Percentiles rank a stretch among this genome's conserved stretches.
These are phyloP conservation scores for Collybiopsis luxurians DNA, from an alignment of 768 basidiomycete genomes.

Conservation along the genomic window DNA sequence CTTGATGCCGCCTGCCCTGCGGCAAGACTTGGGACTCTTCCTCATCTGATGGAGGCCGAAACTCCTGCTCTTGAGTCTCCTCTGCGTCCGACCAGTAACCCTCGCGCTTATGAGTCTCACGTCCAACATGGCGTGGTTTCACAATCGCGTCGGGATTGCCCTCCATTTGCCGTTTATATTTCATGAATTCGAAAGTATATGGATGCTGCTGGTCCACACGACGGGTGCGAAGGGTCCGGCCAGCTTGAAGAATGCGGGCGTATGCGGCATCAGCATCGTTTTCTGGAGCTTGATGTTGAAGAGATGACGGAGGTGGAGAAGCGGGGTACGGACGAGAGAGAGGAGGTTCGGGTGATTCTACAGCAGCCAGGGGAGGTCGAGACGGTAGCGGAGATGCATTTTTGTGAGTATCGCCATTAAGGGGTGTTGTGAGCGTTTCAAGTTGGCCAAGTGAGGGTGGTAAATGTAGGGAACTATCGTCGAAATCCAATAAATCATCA, in stretches of 20 bases:
- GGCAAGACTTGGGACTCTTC: background rate
- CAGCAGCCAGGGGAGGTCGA: too few species aligned
- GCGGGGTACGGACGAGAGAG: background rate
- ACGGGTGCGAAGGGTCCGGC: slow-evolving; percentile 57
- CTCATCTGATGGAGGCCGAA: background rate
- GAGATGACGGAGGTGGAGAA: background rate
- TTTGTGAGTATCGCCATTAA: too few species aligned
- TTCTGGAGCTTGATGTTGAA: background rate
- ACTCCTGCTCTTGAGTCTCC: slow-evolving; percentile 13
- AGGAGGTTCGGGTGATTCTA: background rate
- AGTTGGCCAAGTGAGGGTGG: background rate
- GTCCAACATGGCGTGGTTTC: slow-evolving; percentile 38
- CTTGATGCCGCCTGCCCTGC: background rate
- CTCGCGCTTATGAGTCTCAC: slow-evolving; percentile 19
- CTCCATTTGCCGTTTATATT: slow-evolving; percentile 51
- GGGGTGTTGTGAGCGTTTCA: too few species aligned
- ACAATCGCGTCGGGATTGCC: slow-evolving; percentile 68
- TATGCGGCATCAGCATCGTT: background rate
- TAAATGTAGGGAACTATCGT: background rate
- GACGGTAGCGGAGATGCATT: too few species aligned
- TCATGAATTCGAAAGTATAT: slow-evolving; percentile 51
- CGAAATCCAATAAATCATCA: background rate
- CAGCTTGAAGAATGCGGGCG: background rate
- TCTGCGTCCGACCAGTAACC: slow-evolving; percentile 17
- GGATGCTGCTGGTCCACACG: slow-evolving; percentile 57